Percentiles rank a stretch among this genome's conserved stretches.
phyloP scores from a whole-genome alignment of 2,329 filamentous ascomycete genomes.

The Pseudogymnoascus sp. region DNA sequence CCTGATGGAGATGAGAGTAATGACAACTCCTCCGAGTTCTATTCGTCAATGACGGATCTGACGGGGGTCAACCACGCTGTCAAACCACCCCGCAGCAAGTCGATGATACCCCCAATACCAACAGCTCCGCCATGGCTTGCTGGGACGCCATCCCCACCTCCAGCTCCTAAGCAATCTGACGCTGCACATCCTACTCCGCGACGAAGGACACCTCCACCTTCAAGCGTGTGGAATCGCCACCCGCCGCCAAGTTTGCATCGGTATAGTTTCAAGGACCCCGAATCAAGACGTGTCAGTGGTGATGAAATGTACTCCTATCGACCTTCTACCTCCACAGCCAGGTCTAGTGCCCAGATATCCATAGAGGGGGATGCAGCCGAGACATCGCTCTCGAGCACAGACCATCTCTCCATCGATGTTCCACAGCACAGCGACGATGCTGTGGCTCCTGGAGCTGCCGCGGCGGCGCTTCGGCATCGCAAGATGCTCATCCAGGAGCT shows the following conservation, averaged over 20 bases:
- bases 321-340: slow-evolving; percentile 25
- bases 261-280: slow-evolving; percentile 19
- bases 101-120: neutral
- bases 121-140: neutral
- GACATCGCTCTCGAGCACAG: slow-evolving; percentile 2
- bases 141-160: neutral
- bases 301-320: slow-evolving; percentile 24
- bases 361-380: slow-evolving; percentile 9
- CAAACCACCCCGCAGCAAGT: neutral
- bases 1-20: neutral
- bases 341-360: slow-evolving; percentile 25
- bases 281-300: slow-evolving; percentile 23
- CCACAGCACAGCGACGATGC: slow-evolving; percentile 28
- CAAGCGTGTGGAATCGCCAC: slow-evolving; percentile 16
- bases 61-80: neutral
- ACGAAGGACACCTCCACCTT: slow-evolving; percentile 12
- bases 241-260: slow-evolving; percentile 23
- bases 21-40: neutral
- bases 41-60: neutral
- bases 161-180: neutral
- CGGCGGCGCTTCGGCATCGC: slow-evolving; percentile 69
- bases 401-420: slow-evolving; percentile 5
- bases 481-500: slow-evolving; percentile 84
- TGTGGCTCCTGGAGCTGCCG: slow-evolving; percentile 45
- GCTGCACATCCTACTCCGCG: neutral